These are phyloP conservation scores for Candida awuae DNA, from an alignment of 805 yeast genomes.

Conservation along the genomic window DNA sequence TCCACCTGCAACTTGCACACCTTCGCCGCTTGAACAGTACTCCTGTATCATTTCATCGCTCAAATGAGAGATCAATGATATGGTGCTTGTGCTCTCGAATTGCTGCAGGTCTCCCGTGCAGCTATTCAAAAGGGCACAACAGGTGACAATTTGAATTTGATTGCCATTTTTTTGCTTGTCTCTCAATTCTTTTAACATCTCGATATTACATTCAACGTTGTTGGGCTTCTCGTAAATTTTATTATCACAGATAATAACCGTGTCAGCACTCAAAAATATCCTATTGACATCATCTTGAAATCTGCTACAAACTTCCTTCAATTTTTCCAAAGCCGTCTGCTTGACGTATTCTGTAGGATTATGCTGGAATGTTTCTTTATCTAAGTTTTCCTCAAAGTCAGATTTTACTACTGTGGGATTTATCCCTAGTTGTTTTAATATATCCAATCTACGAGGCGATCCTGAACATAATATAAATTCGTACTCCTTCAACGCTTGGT, in stretches of 20 bases:
- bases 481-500: constrained; percentile 18
- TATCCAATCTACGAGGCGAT: constrained; percentile 73
- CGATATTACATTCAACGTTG: constrained; percentile 41
- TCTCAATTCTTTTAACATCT: constrained; percentile 39
- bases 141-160: constrained; percentile 14
- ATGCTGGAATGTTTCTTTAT: constrained; percentile 39
- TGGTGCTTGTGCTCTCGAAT: constrained; percentile 18
- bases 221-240: constrained; percentile 74
- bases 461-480: constrained; percentile 67
- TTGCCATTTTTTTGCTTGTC: constrained; percentile 29
- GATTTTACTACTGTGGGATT: constrained; percentile 47
- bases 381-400: constrained; percentile 67
- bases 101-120: not conserved
- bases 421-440: constrained; percentile 55
- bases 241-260: constrained; percentile 56
- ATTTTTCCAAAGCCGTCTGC: constrained; percentile 64
- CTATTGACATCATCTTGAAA: constrained; percentile 13
- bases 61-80: constrained; percentile 35
- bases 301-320: constrained; percentile 46
- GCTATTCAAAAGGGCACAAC: constrained; percentile 5
- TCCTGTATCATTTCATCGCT: constrained; percentile 48
- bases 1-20: constrained; percentile 83
- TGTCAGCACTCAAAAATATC: constrained; percentile 64
- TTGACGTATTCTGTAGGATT: constrained; percentile 43
- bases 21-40: constrained; percentile 70